Evolutionary conservation across 306 rosid species (phyloP).

Genomic region (Fagus sylvatica): DNA sequence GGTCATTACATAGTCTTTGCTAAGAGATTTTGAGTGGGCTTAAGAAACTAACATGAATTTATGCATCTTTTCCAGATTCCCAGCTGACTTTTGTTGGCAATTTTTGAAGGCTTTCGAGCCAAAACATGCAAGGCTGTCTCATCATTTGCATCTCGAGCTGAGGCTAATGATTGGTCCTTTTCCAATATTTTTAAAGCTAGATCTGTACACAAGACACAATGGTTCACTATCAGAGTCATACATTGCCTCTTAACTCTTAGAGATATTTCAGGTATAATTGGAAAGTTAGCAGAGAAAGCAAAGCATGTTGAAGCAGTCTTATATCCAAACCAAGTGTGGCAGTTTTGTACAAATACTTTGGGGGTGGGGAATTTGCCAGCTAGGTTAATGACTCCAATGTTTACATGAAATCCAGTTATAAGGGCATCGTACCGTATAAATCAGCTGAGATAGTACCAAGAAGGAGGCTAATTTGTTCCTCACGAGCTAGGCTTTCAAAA

Average conservation of each 20-base stretch:
- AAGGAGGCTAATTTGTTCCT: not conserved
- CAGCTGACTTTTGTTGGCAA: not conserved
- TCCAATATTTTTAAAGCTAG: not conserved
- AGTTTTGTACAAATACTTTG: too few relatives aligned
- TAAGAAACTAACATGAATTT: not conserved
- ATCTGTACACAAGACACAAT: not conserved
- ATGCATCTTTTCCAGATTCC: not conserved
- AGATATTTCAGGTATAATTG: too few relatives aligned
- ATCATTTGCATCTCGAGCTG: not conserved
- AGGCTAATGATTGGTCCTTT: not conserved
- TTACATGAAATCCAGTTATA: not conserved
- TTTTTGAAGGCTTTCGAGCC: not conserved
- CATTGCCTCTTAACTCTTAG: too few relatives aligned
- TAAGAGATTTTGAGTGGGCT: too few relatives aligned
- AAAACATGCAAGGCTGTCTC: conserved; percentile 1
- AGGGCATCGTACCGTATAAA: not conserved
- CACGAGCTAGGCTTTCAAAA: not conserved
- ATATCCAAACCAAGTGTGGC: too few relatives aligned
- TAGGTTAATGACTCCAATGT: not conserved
- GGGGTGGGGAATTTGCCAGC: too few relatives aligned
- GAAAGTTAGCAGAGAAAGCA: too few relatives aligned
- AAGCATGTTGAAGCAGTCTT: too few relatives aligned
- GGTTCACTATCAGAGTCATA: too few relatives aligned
- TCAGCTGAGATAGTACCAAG: not conserved
- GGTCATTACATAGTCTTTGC: too few relatives aligned